Base-by-base conservation (phyloP, 2,329 filamentous ascomycete genomes). In the Penicillium sp. region DNA sequence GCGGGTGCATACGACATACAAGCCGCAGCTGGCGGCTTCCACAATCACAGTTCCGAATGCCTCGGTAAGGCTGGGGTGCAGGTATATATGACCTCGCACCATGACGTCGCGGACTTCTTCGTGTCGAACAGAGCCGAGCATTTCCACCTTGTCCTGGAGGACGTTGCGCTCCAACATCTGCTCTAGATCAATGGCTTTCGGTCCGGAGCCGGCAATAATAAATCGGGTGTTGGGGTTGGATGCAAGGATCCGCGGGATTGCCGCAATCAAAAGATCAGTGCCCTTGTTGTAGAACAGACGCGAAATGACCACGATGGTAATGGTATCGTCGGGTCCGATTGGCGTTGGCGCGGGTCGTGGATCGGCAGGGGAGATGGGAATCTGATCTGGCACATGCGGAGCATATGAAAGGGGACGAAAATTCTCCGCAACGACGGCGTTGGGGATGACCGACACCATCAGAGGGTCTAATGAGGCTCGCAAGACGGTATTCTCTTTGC, bases 231-330 rank as follows among this genome's bases (percentile, higher is more conserved):
- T 93, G 1, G 87, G 84, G 59, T 98, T 85, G 10, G 81, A 79
- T 33, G 87, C 84, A 17, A 96, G 76, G 36, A 98, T 95, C 32
- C 89, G 82, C 0, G 92, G 92, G 37, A 98, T 94, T 3, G 88
- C 87, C 8, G 90, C 92, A 15, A 95, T 95, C n/a, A 98, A 76
- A 0, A 98, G 77, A 61, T 98, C 93, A 1, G 87, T 96, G 42
- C 92, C 92, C 63, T 98, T 98, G 67, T 98, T 98, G 67, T 96
- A 96, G 66, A 96, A 98, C 1, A 98, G 79, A 13, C 92, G 86
- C 6, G 89, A 95, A 45, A 98, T 94, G 13, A 98, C 90, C 1
- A 98, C 87, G 41, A 98, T 95, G 6, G 88, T 95, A 55, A 98
- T 90, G 8, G 80, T 84, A 54, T 95, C 90, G 48, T 86, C 75